Conservation (phyloP, 331 rosid species). For the Rosa hybrid region DNA sequence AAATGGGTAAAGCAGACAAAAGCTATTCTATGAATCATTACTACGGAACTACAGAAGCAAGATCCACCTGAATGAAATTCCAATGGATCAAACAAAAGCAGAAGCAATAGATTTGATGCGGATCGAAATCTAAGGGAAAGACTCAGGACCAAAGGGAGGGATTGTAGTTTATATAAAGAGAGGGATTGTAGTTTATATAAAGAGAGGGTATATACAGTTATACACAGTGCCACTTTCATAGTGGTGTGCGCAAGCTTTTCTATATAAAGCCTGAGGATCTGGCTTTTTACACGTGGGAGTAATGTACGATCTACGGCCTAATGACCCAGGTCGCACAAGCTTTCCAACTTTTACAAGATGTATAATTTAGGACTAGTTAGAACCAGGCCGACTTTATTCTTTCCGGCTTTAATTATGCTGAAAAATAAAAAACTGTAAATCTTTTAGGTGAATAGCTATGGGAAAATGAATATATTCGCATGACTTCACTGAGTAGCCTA, state of each 20-base stretch:
- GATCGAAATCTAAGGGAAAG: neutral
- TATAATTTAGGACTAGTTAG: neutral
- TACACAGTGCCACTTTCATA: neutral
- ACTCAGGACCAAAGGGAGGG: neutral
- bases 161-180: neutral
- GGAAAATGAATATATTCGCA: too few species aligned
- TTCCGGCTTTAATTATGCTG: neutral
- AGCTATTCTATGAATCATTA: neutral
- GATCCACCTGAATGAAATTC: constrained; percentile 11
- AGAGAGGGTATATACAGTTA: neutral
- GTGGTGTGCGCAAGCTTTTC: neutral
- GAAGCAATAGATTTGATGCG: neutral
- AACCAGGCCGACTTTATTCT: neutral
- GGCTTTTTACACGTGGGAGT: constrained; percentile 17
- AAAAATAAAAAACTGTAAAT: too few species aligned
- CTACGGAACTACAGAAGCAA: constrained; percentile 14
- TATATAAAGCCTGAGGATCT: constrained; percentile 4
- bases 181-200: neutral
- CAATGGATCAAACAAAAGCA: neutral
- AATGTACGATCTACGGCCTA: constrained; percentile 5
- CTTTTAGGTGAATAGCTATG: too few species aligned
- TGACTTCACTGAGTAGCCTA: too few species aligned
- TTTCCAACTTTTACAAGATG: neutral
- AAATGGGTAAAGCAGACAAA: constrained; percentile 7
- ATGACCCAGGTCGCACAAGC: constrained; percentile 13